phyloP scores from a whole-genome alignment of 495 filamentous ascomycete genomes.

The Oidiodendron maius region DNA sequence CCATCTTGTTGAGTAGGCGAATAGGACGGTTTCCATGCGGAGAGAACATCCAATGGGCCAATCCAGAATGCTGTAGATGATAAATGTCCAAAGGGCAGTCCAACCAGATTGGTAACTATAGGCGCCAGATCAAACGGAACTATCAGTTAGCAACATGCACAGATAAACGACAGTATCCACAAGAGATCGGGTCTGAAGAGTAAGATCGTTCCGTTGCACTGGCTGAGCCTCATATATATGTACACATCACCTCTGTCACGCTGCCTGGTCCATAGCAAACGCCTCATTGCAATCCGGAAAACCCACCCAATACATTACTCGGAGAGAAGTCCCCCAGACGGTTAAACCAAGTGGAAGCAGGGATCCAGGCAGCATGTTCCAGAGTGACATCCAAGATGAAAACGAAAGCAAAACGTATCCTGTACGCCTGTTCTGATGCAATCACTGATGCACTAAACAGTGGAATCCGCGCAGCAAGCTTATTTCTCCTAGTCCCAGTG shows the following conservation, averaged over 20 bases:
- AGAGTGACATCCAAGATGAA: conserved; percentile 15
- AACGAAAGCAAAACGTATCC: conserved; percentile 10
- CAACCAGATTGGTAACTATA: too few relatives aligned
- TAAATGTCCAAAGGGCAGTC: too few relatives aligned
- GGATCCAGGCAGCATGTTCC: conserved; percentile 24
- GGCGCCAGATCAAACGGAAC: too few relatives aligned
- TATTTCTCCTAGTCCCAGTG: conserved; percentile 6
- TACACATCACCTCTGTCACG: conserved; percentile 12
- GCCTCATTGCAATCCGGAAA: conserved; percentile 15
- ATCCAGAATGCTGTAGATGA: too few relatives aligned
- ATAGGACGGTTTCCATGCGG: too few relatives aligned
- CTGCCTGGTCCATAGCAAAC: conserved; percentile 20
- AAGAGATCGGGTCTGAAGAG: background rate
- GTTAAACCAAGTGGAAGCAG: conserved; percentile 13
- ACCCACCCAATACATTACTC: conserved; percentile 17
- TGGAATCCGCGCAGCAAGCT: conserved; percentile 5
- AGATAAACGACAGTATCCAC: background rate
- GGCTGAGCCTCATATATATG: background rate
- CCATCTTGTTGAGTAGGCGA: too few relatives aligned
- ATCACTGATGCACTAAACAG: conserved; percentile 23
- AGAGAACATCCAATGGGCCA: too few relatives aligned
- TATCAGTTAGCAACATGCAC: background rate
- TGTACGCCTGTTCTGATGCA: conserved; percentile 21
- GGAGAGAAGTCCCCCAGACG: conserved; percentile 4
- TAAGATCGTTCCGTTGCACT: conserved; percentile 5